Percentiles rank a stretch among this genome's conserved stretches.
These are phyloP conservation scores for Copromyces sp. DNA, from an alignment of 495 filamentous ascomycete species.

Conservation along the genomic window DNA sequence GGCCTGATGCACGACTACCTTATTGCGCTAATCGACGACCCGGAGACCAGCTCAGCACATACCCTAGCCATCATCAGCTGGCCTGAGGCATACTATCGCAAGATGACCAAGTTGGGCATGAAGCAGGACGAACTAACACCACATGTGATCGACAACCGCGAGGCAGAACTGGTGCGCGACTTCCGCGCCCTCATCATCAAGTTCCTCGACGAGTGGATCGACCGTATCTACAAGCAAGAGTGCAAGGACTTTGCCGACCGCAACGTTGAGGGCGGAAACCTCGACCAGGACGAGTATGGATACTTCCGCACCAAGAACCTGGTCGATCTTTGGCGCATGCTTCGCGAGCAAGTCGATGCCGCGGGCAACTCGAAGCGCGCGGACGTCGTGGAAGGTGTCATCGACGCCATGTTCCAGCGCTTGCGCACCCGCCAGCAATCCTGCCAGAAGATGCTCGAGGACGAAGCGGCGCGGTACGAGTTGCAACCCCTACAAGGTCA, in stretches of 20 bases:
- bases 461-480: conserved; percentile 68
- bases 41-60: conserved; percentile 63
- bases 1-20: conserved; percentile 90
- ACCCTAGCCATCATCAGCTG: conserved; percentile 87
- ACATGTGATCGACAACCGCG: conserved; percentile 78
- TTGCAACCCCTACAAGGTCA: conserved; percentile 24
- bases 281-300: conserved; percentile 78
- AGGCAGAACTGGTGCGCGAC: conserved; percentile 79
- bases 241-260: conserved; percentile 67
- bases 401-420: conserved; percentile 86
- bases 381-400: conserved; percentile 85
- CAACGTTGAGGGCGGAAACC: conserved; percentile 55
- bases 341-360: conserved; percentile 78
- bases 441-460: conserved; percentile 81
- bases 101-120: conserved; percentile 86
- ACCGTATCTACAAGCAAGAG: conserved; percentile 74
- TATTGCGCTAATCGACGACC: conserved; percentile 67
- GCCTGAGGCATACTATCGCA: conserved; percentile 89
- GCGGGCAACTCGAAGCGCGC: conserved; percentile 69
- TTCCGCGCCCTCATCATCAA: conserved; percentile 92
- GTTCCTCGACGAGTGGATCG: conserved; percentile 95
- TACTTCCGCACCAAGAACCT: conserved; percentile 83
- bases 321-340: conserved; percentile 94
- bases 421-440: conserved; percentile 68
- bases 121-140: conserved; percentile 60